Conservation (phyloP, 1,284 basidiomycete genomes). For the Cyathus olla region DNA sequence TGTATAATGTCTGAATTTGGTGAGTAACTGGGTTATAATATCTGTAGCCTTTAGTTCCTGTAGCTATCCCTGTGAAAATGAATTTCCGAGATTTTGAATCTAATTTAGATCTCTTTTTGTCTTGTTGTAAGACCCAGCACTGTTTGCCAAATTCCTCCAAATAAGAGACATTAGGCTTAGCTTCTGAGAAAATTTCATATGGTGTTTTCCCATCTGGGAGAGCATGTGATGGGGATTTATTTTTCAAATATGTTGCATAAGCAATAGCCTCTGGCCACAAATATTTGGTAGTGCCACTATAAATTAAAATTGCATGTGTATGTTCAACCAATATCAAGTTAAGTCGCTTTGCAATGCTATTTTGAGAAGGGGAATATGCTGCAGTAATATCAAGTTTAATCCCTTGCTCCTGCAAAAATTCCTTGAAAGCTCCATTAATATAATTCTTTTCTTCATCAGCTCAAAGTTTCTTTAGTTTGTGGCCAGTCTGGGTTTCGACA, state of each 20-base stretch:
- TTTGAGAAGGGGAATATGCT: slow-evolving; percentile 26
- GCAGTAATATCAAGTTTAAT: slow-evolving; percentile 18
- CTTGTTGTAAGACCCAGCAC: background rate
- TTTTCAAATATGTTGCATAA: background rate
- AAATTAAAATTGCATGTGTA: slow-evolving; percentile 16
- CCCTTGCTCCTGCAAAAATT: slow-evolving; percentile 11
- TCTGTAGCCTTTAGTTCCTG: background rate
- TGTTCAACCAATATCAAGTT: slow-evolving; percentile 27
- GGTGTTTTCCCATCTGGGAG: background rate
- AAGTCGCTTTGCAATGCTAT: slow-evolving; percentile 30
- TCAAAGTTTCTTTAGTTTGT: slow-evolving; percentile 19
- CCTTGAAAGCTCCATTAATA: slow-evolving; percentile 13
- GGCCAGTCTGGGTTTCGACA: slow-evolving; percentile 24
- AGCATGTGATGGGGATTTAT: background rate
- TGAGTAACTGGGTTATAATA: background rate
- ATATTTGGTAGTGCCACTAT: background rate
- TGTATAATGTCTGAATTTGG: background rate
- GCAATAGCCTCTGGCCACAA: background rate
- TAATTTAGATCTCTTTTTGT: background rate
- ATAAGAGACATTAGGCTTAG: background rate
- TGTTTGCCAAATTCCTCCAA: background rate
- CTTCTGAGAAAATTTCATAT: background rate
- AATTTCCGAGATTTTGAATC: background rate
- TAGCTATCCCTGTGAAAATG: background rate
- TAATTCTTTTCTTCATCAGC: slow-evolving; percentile 28